These are phyloP conservation scores for Boletellus emodensis DNA, from an alignment of 768 basidiomycete genomes.

Conservation along the genomic window DNA sequence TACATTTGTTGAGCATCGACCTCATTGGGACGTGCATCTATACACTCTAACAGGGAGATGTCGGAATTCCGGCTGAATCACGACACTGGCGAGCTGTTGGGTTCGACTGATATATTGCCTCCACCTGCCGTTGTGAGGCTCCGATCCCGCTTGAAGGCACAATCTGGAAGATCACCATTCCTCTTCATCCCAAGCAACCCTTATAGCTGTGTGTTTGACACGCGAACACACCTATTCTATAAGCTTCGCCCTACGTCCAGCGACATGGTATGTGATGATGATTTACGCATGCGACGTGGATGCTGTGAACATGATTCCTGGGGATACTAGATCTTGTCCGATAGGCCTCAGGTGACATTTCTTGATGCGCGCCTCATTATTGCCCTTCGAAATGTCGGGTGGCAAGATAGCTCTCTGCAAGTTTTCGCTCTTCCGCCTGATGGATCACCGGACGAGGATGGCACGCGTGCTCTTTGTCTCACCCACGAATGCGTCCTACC, in stretches of 20 bases:
- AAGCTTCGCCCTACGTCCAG: rapidly evolving
- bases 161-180: not conserved
- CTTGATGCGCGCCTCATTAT: not conserved
- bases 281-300: too few relatives aligned
- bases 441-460: not conserved
- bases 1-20: too few relatives aligned
- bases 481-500: not conserved
- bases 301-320: too few relatives aligned
- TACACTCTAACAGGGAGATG: not conserved
- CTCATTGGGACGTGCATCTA: not conserved
- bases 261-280: not conserved
- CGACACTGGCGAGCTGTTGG: not conserved
- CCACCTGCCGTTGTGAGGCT: not conserved
- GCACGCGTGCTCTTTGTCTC: not conserved
- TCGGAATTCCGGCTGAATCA: not conserved
- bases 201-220: not conserved
- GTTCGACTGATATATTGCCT: not conserved
- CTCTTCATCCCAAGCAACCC: not conserved
- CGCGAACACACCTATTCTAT: not conserved
- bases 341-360: not conserved
- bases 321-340: too few relatives aligned
- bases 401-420: not conserved
- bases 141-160: rapidly evolving
- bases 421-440: not conserved
- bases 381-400: not conserved